Conservation (phyloP, 371 early-diverging fungal species). For the Paraphysoderma sedebokerense region DNA sequence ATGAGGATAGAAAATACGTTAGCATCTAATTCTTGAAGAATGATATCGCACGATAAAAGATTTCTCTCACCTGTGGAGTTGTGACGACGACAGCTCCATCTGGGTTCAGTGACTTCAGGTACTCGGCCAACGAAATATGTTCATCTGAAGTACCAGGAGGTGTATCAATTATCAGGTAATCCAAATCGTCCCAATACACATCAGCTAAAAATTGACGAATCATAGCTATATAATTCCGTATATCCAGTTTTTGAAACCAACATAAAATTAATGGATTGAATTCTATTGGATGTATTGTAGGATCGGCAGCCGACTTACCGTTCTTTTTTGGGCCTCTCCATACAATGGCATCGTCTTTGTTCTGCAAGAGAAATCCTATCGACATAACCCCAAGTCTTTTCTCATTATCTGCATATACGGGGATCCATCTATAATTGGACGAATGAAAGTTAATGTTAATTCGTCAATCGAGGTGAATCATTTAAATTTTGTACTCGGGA, state of each 20-base stretch:
- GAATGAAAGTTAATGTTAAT: too few relatives aligned
- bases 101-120: slow-evolving; percentile 54
- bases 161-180: slow-evolving; percentile 92
- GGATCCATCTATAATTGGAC: too few relatives aligned
- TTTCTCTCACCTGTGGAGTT: slow-evolving; percentile 67
- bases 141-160: slow-evolving; percentile 99
- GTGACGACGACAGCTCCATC: slow-evolving; percentile 93
- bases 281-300: slow-evolving; percentile 81
- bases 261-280: slow-evolving; percentile 88
- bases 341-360: slow-evolving; percentile 84
- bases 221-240: slow-evolving; percentile 32
- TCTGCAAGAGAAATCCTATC: slow-evolving; percentile 86
- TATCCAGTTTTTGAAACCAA: slow-evolving; percentile 72
- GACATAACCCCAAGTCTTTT: slow-evolving; percentile 86
- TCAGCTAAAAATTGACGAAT: slow-evolving; percentile 95
- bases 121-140: slow-evolving; percentile 73
- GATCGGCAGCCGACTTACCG: slow-evolving; percentile 18
- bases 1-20: background rate
- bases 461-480: too few relatives aligned
- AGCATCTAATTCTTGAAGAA: background rate
- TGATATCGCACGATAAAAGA: background rate
- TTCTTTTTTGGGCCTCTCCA: slow-evolving; percentile 98
- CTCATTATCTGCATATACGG: too few relatives aligned
- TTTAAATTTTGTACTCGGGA: too few relatives aligned
- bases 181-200: slow-evolving; percentile 80